Conservation (phyloP, 2,329 filamentous ascomycete species). For the Plenodomus tracheiphilus region DNA sequence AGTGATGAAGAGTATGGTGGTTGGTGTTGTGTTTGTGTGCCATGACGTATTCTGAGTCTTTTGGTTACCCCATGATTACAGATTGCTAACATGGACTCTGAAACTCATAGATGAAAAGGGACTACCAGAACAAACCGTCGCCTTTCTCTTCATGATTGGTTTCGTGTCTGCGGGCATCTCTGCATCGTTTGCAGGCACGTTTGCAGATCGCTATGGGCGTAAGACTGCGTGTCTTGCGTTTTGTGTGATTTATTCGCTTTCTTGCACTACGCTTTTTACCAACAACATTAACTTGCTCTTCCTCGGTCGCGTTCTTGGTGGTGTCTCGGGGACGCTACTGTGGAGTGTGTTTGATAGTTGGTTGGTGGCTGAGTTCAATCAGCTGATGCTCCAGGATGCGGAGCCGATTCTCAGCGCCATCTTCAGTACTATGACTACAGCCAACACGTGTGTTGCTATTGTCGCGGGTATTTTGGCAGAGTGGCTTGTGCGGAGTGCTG, state of each 20-base stretch:
- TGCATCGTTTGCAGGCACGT: constrained; percentile 53
- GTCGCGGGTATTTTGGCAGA: constrained; percentile 58
- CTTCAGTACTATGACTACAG: constrained; percentile 59
- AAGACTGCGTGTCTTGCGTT: constrained; percentile 58
- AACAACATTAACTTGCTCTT: constrained; percentile 54
- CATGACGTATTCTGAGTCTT: no score
- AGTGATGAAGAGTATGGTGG: not conserved
- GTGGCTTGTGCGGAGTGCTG: constrained; percentile 52
- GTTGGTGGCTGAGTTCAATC: constrained; percentile 63
- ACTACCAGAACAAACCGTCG: constrained; percentile 51
- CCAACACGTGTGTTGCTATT: constrained; percentile 54
- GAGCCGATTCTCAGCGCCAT: constrained; percentile 54
- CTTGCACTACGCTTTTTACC: constrained; percentile 57
- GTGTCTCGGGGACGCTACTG: constrained; percentile 59
- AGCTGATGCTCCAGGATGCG: constrained; percentile 49
- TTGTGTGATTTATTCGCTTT: constrained; percentile 57
- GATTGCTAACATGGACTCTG: no score
- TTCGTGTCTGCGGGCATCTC: constrained; percentile 56
- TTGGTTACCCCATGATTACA: no score
- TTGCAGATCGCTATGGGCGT: constrained; percentile 57
- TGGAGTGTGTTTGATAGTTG: constrained; percentile 65
- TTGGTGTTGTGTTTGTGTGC: no score
- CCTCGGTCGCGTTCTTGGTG: constrained; percentile 58
- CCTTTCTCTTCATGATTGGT: constrained; percentile 42
- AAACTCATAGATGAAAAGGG: constrained; percentile 48